Percentiles rank a stretch among this genome's conserved stretches.
phyloP scores from a whole-genome alignment of 2,329 filamentous ascomycete species.

The Hymenoscyphus occultus region DNA sequence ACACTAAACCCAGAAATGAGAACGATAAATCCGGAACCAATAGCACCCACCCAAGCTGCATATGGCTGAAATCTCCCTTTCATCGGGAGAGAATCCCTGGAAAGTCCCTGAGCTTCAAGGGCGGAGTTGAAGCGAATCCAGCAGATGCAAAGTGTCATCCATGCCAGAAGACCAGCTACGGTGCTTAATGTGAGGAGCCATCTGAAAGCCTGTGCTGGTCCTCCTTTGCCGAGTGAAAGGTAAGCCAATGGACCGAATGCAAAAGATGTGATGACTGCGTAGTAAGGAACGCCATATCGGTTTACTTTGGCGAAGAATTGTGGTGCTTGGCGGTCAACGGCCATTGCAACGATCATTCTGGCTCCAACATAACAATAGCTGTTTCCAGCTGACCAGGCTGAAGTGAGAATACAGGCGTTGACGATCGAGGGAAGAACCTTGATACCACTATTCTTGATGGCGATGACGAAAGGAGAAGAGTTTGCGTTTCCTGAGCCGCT shows the following conservation, averaged over 20 bases:
- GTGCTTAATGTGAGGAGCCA: slow-evolving; percentile 50
- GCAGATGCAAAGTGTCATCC: slow-evolving; percentile 11
- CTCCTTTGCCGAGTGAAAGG: slow-evolving; percentile 46
- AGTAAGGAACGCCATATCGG: slow-evolving; percentile 47
- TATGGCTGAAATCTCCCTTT: slow-evolving; percentile 43
- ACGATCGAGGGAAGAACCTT: slow-evolving; percentile 63
- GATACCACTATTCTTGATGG: slow-evolving; percentile 10
- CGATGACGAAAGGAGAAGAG: slow-evolving; percentile 48
- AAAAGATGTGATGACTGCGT: slow-evolving; percentile 39
- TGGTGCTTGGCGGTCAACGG: slow-evolving; percentile 49
- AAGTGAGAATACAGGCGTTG: slow-evolving; percentile 68
- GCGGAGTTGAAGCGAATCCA: slow-evolving; percentile 6
- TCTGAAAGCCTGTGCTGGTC: slow-evolving; percentile 42
- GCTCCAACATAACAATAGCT: slow-evolving; percentile 49
- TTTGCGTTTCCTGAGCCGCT: slow-evolving; percentile 11
- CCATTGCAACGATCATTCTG: slow-evolving; percentile 49
- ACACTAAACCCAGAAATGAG: slow-evolving; percentile 56
- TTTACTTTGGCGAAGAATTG: slow-evolving; percentile 46
- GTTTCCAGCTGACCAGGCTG: slow-evolving; percentile 57
- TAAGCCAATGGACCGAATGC: slow-evolving; percentile 29
- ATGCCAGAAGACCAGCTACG: slow-evolving; percentile 5
- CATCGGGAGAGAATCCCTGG: slow-evolving; percentile 45
- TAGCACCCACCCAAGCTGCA: slow-evolving; percentile 45
- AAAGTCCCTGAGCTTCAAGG: slow-evolving; percentile 49
- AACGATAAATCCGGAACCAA: slow-evolving; percentile 41